Percentiles rank a stretch among this genome's conserved stretches.
Evolutionary conservation across 2,329 filamentous ascomycete genomes (phyloP).

Genomic region (Xylariaceae sp.): DNA sequence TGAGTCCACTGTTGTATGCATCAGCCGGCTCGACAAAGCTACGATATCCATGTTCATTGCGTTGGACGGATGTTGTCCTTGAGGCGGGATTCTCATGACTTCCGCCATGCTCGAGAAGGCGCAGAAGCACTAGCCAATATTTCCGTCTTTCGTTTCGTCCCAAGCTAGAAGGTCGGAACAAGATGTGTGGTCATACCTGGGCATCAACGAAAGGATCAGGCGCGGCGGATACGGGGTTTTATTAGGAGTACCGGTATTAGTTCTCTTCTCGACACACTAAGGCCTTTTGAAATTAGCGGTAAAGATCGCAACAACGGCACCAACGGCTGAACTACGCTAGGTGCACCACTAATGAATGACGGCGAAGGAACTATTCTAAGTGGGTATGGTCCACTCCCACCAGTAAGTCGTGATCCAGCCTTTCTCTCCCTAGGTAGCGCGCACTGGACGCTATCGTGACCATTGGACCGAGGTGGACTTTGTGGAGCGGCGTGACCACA

Average conservation of each 20-base stretch:
- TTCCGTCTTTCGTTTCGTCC: constrained; percentile 3
- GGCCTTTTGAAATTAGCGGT: constrained; percentile 15
- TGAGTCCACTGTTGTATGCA: constrained; percentile 25
- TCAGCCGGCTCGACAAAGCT: constrained; percentile 28
- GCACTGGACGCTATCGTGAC: constrained; percentile 29
- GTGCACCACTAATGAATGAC: constrained; percentile 10
- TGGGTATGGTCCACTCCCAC: constrained; percentile 29
- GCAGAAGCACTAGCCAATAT: neutral
- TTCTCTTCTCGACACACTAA: neutral
- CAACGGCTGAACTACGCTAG: constrained; percentile 11
- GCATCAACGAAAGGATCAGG: constrained; percentile 4
- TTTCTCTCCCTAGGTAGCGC: constrained; percentile 7
- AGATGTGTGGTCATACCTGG: constrained; percentile 7
- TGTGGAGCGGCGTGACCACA: constrained; percentile 23
- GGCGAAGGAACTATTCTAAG: constrained; percentile 19
- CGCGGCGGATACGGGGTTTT: constrained; percentile 11
- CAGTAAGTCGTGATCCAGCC: constrained; percentile 23
- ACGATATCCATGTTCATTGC: constrained; percentile 27
- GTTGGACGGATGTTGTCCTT: constrained; percentile 21
- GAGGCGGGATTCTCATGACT: constrained; percentile 27
- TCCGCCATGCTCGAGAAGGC: constrained; percentile 28
- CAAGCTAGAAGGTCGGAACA: constrained; percentile 10
- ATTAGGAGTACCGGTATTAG: constrained; percentile 1
- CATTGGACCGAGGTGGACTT: constrained; percentile 27
- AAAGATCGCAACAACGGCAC: constrained; percentile 16